A percentile compares a stretch with the other conserved stretches of the same genome.
phyloP scores from a whole-genome alignment of 768 basidiomycete species.

The Lentinula sp. region DNA sequence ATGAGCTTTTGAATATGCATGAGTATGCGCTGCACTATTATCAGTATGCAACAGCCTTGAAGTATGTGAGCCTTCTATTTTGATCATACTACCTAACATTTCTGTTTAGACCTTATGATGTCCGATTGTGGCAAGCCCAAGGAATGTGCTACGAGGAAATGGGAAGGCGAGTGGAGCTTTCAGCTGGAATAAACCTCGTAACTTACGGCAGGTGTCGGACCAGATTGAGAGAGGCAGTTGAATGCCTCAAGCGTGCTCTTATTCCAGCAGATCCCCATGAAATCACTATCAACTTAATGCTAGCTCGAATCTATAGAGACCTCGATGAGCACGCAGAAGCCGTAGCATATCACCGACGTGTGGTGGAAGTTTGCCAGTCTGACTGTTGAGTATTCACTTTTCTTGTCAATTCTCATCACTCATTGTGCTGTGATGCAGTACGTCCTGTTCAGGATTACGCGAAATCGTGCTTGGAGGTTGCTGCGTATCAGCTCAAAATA shows the following conservation, averaged over 20 bases:
- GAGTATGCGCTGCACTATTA: conserved; percentile 96
- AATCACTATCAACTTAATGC: conserved; percentile 62
- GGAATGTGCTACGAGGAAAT: conserved; percentile 93
- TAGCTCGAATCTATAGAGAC: conserved; percentile 66
- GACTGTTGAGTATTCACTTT: conserved; percentile 38
- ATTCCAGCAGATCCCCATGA: conserved; percentile 76
- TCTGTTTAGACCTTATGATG: conserved; percentile 78
- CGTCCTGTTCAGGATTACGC: conserved; percentile 75
- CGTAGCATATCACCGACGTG: conserved; percentile 73
- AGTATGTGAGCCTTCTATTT: conserved; percentile 38
- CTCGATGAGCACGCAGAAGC: conserved; percentile 66
- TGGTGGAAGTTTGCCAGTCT: conserved; percentile 66
- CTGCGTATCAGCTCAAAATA: conserved; percentile 65
- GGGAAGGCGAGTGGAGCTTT: conserved; percentile 49
- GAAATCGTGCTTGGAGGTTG: conserved; percentile 79
- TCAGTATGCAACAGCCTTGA: conserved; percentile 87
- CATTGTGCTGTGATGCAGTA: conserved; percentile 32
- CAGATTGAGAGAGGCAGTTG: conserved; percentile 84
- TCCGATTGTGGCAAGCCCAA: conserved; percentile 93
- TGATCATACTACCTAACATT: background rate
- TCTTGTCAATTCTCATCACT: conserved; percentile 7
- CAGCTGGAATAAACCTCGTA: background rate
- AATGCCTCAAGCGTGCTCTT: conserved; percentile 87
- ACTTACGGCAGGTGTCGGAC: background rate
- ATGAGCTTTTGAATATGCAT: conserved; percentile 95